These are phyloP conservation scores for Aspergillus brunneoviolaceus DNA, from an alignment of 2,329 filamentous ascomycete species.

Conservation along the genomic window DNA sequence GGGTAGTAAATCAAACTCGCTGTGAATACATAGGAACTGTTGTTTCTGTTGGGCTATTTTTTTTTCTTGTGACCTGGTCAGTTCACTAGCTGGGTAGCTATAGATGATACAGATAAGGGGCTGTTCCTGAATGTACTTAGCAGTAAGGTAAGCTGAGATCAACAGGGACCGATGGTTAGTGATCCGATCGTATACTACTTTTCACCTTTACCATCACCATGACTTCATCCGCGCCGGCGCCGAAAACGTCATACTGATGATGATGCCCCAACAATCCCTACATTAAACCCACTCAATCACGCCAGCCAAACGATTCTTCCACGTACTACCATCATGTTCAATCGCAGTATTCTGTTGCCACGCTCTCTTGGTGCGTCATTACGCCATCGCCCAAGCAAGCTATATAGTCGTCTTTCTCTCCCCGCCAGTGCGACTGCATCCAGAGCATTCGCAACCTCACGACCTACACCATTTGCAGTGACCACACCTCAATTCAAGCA, in stretches of 20 bases:
- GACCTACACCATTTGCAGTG: not conserved
- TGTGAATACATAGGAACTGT: not conserved
- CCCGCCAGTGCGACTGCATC: not conserved
- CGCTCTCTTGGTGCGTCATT: not conserved
- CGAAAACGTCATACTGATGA: conserved; percentile 18
- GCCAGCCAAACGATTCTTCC: not conserved
- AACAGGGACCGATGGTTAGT: not conserved
- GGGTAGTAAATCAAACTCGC: not conserved
- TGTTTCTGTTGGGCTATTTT: not conserved
- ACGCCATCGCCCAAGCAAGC: not conserved
- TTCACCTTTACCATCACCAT: not conserved
- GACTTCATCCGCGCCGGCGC: not conserved
- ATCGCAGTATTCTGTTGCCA: not conserved
- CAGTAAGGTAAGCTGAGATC: not conserved
- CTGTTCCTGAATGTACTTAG: not conserved
- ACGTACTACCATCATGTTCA: not conserved
- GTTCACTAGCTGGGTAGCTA: not conserved
- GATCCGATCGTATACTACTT: no score
- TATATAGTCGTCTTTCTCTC: not conserved
- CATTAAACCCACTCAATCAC: not conserved
- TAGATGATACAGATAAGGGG: not conserved
- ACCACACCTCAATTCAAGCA: not conserved
- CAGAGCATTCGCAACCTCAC: not conserved
- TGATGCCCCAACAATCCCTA: not conserved
- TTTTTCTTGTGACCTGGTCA: not conserved